A percentile compares a stretch with the other conserved stretches of the same genome.
Evolutionary conservation across 352 stramenopile genomes (phyloP).

Genomic region (Plasmopara viticola): DNA sequence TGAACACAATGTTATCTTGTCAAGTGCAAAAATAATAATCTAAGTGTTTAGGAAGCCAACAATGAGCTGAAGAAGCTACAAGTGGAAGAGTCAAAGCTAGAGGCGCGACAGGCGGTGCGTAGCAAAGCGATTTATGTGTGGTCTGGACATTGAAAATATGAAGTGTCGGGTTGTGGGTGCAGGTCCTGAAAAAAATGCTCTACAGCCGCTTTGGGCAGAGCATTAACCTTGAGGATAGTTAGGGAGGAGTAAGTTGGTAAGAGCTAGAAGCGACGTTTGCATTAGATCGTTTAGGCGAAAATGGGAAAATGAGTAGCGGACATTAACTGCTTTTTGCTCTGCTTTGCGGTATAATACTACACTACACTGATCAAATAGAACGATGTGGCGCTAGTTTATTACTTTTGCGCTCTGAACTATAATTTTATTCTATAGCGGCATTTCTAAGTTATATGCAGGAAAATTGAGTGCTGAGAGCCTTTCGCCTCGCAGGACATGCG

Average conservation of each 20-base stretch:
- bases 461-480: no score
- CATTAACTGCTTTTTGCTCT: no score
- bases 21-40: background rate
- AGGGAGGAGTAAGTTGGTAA: slow-evolving; percentile 4
- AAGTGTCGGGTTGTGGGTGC: slow-evolving; percentile 8
- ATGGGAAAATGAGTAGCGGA: no score
- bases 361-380: no score
- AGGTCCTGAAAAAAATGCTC: slow-evolving; percentile 90
- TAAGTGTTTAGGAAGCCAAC: slow-evolving; percentile 47
- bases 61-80: slow-evolving; percentile 76
- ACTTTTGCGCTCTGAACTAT: no score
- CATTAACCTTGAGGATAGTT: slow-evolving; percentile 96
- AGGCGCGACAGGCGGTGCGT: slow-evolving; percentile 80
- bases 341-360: no score
- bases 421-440: no score
- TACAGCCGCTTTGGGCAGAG: slow-evolving; percentile 95
- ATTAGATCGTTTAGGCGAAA: no score
- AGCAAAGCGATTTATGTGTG: background rate
- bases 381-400: no score
- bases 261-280: no score
- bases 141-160: background rate
- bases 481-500: slow-evolving; percentile 31
- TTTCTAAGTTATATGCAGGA: no score
- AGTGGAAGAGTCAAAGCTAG: slow-evolving; percentile 81
- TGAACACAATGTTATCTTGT: background rate